Evolutionary conservation across 108 stramenopile genomes (phyloP).

Genomic region (Nitzschia sp.): DNA sequence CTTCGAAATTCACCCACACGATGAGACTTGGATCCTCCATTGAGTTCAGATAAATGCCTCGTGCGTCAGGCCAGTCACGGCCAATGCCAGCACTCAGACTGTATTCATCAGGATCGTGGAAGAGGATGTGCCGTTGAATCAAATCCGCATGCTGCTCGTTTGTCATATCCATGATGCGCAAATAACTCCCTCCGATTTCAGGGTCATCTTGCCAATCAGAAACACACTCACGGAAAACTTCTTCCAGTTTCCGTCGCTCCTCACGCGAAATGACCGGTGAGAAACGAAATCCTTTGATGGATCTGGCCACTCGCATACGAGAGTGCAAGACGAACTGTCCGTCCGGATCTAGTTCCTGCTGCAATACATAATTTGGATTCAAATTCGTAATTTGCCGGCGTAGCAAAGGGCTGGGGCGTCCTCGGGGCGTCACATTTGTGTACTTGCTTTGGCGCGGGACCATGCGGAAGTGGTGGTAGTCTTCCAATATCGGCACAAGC

Average conservation of each 20-base stretch:
- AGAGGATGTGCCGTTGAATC: conserved; percentile 77
- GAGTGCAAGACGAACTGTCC: conserved; percentile 88
- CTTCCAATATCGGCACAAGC: conserved; percentile 75
- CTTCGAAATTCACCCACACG: conserved; percentile 92
- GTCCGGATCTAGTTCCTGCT: conserved; percentile 65
- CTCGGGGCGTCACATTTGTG: conserved; percentile 11
- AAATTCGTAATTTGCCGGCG: conserved; percentile 69
- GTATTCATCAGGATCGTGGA: conserved; percentile 86
- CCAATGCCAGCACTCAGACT: conserved; percentile 74
- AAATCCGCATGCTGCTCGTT: conserved; percentile 78
- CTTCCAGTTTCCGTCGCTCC: conserved; percentile 56
- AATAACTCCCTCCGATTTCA: conserved; percentile 61
- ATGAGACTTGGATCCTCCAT: conserved; percentile 79
- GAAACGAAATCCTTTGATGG: conserved; percentile 80
- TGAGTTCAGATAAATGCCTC: conserved; percentile 67
- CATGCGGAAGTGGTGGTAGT: conserved; percentile 56
- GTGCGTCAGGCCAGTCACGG: conserved; percentile 88
- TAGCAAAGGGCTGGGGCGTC: conserved; percentile 29
- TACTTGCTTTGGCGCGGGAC: conserved; percentile 10
- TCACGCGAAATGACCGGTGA: conserved; percentile 70
- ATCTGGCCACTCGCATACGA: conserved; percentile 86
- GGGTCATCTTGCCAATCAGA: conserved; percentile 45
- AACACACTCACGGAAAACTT: conserved; percentile 55
- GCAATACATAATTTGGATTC: conserved; percentile 63
- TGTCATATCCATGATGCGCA: conserved; percentile 80